Evolutionary conservation across 768 basidiomycete genomes (phyloP), one percentile per base, ranked within the genome.

Genomic region (Dacryopinax spathularia): DNA sequence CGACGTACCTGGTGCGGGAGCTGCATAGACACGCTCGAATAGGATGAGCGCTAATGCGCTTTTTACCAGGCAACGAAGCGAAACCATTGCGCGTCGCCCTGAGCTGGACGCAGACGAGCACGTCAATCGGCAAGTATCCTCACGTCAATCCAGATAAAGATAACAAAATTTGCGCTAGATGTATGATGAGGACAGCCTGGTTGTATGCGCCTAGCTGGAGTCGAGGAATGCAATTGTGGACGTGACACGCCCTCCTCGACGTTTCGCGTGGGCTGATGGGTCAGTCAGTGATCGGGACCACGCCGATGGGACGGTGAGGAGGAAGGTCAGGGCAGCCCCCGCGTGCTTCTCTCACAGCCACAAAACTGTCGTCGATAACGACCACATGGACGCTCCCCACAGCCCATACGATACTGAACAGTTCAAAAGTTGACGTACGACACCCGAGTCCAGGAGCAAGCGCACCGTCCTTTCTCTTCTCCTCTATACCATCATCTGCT

Each of bases 1-100:
- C n/a, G 12, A 7, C 59, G 34, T 35, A 71, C 72, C 59, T 43
- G 72, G 69, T 61, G 70, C 70, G 1, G 73, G 73, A 29, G 73
- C 73, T 25, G 69, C 72, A n/a, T 33, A 18, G 37, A 63, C 44
- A 33, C 63, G 25, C 27, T 27, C 66, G 34, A 66, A 41, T 64
- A 65, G 63, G 15, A 65, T 20, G 59, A 67, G 48, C 48, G 48
- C 48, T 56, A 56, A 56, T 29, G 48, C 48, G 48, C 48, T 22
- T 20, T 56, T 56, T 29, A 29, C 48, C 3, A 56, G 25, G 25
- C 25, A 56, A 4, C 48, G 9, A 2, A 56, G 48, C 25, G 48
- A 56, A 7, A 56, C 25, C 48, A 56, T 56, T 10, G 48, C 48
- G 48, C 48, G 18, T 13, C 15, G 31, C 48, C 48, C 5, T 13